Percentiles rank a stretch among this genome's conserved stretches.
phyloP scores from a whole-genome alignment of 2,329 filamentous ascomycete genomes.

The Fusarium lyarnte region DNA sequence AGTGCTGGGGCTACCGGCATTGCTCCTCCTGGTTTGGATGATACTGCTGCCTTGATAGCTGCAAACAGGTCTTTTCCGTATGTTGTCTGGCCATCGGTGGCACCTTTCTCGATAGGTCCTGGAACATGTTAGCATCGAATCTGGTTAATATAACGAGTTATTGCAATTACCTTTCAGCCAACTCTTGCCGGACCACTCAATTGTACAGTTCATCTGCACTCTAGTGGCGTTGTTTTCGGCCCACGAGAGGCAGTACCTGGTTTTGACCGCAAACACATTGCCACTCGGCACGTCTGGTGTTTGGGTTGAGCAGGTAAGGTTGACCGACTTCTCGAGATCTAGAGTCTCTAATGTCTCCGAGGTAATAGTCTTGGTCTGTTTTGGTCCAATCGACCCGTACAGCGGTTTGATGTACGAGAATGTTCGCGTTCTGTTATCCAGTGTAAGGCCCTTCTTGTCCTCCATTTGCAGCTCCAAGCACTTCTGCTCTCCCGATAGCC shows the following conservation, averaged over 20 bases:
- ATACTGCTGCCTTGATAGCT: conserved; percentile 77
- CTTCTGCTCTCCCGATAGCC: conserved; percentile 87
- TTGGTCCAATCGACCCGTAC: conserved; percentile 84
- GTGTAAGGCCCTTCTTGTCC: conserved; percentile 80
- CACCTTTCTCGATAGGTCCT: conserved; percentile 97
- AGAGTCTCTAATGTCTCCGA: conserved; percentile 84
- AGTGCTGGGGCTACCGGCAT: conserved; percentile 56
- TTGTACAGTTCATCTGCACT: conserved; percentile 85
- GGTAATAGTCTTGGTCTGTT: conserved; percentile 93
- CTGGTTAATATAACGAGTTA: not conserved
- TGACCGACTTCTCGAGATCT: conserved; percentile 88
- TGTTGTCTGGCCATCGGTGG: conserved; percentile 85
- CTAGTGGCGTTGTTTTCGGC: conserved; percentile 86
- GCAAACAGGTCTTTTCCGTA: conserved; percentile 85
- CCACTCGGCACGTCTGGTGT: conserved; percentile 96
- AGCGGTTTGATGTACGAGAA: conserved; percentile 95
- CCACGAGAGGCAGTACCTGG: conserved; percentile 94
- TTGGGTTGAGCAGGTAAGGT: conserved; percentile 83
- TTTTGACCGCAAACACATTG: conserved; percentile 91
- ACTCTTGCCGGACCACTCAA: conserved; percentile 98
- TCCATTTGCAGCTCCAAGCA: conserved; percentile 87
- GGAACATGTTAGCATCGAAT: conserved; percentile 43
- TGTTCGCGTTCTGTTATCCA: conserved; percentile 77
- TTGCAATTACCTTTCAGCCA: conserved; percentile 87
- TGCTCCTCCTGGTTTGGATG: conserved; percentile 66